Conservation (phyloP, 1,284 basidiomycete genomes). For the Schizopora paradoxa region DNA sequence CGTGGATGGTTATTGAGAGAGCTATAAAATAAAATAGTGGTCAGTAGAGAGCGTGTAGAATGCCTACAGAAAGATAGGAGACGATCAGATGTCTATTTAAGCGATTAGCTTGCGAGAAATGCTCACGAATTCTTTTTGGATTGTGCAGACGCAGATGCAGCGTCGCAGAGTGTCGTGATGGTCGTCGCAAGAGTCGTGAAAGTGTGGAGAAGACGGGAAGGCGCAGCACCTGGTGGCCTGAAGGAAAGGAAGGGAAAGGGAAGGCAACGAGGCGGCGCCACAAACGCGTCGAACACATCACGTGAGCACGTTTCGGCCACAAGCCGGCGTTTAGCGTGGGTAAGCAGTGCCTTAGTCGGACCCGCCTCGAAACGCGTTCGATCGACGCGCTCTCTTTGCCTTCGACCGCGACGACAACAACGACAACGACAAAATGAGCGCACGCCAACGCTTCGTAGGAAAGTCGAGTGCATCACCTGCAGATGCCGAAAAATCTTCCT, state of each 20-base stretch:
- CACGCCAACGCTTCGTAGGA: conserved; percentile 8
- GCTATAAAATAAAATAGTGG: conserved; percentile 8
- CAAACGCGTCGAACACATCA: neutral
- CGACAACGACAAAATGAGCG: conserved; percentile 14
- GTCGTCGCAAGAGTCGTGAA: conserved; percentile 14
- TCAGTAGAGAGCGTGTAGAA: conserved; percentile 16
- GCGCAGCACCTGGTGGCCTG: too few species aligned
- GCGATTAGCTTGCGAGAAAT: too few species aligned
- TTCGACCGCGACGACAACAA: neutral
- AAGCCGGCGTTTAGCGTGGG: neutral
- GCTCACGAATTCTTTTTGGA: too few species aligned
- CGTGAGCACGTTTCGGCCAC: neutral
- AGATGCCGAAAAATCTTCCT: neutral
- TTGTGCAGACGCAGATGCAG: too few species aligned
- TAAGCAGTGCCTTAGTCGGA: too few species aligned
- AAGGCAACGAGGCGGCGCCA: too few species aligned
- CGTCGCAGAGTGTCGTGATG: neutral
- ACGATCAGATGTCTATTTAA: too few species aligned
- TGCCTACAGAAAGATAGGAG: conserved; percentile 2
- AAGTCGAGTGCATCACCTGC: neutral
- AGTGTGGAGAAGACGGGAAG: conserved; percentile 8
- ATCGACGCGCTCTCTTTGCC: neutral
- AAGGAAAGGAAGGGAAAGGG: too few species aligned
- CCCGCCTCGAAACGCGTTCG: neutral
- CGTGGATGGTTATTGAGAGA: conserved; percentile 4